Conservation (phyloP, 169 alveolate species). For the Plasmodium fragile region DNA sequence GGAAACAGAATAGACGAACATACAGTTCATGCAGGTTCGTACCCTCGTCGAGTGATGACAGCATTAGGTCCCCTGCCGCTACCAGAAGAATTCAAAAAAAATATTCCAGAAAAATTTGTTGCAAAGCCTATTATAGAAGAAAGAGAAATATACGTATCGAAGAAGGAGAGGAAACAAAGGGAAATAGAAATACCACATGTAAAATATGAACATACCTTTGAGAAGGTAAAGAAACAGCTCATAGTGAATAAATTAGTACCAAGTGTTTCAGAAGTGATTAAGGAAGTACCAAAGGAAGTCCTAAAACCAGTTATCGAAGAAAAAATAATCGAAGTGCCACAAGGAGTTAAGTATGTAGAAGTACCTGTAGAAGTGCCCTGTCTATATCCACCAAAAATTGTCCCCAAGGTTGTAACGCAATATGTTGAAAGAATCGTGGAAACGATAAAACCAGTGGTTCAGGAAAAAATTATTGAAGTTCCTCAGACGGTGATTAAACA, state of each 20-base stretch:
- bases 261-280: slow-evolving; percentile 83
- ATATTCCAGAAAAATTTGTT: slow-evolving; percentile 89
- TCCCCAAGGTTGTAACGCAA: slow-evolving; percentile 86
- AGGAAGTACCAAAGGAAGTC: slow-evolving; percentile 87
- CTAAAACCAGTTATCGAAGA: slow-evolving; percentile 90
- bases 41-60: slow-evolving; percentile 90
- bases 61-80: slow-evolving; percentile 90
- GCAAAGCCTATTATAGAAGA: slow-evolving; percentile 90
- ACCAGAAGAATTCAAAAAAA: slow-evolving; percentile 86
- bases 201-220: slow-evolving; percentile 89
- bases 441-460: slow-evolving; percentile 86
- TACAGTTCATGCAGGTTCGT: slow-evolving; percentile 57
- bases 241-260: slow-evolving; percentile 86
- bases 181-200: slow-evolving; percentile 90
- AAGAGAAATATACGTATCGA: slow-evolving; percentile 88
- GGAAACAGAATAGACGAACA: slow-evolving; percentile 30
- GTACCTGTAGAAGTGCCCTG: slow-evolving; percentile 91
- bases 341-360: slow-evolving; percentile 90
- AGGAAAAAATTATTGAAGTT: slow-evolving; percentile 86
- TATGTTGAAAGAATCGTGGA: slow-evolving; percentile 88
- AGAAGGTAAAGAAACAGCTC: slow-evolving; percentile 82
- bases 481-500: slow-evolving; percentile 89
- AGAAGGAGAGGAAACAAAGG: slow-evolving; percentile 88
- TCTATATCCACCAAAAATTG: slow-evolving; percentile 89
- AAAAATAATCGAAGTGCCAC: slow-evolving; percentile 89